Conservation (phyloP, 2,329 filamentous ascomycete species). For the Salinomyces thailandicus region DNA sequence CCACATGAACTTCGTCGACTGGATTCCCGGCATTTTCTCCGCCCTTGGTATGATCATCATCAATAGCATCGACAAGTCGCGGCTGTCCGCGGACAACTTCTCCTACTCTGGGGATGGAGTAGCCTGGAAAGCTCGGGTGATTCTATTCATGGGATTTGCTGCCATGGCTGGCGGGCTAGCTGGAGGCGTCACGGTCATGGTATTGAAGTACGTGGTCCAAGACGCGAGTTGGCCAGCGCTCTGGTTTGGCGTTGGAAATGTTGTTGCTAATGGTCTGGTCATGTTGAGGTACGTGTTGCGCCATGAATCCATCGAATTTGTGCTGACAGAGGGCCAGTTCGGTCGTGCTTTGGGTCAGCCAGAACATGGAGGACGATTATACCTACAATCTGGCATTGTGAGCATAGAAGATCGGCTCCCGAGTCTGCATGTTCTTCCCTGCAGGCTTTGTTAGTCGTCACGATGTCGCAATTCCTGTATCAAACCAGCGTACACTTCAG, state of each 20-base stretch:
- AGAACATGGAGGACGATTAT: conserved; percentile 65
- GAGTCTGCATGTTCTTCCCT: too few species aligned
- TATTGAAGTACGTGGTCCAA: conserved; percentile 55
- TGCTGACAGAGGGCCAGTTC: conserved; percentile 38
- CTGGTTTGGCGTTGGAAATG: conserved; percentile 58
- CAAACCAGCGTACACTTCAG: too few species aligned
- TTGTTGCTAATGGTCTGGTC: conserved; percentile 53
- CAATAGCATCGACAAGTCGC: conserved; percentile 60
- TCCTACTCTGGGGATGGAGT: conserved; percentile 52
- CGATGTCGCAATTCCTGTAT: too few species aligned
- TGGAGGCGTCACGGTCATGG: conserved; percentile 56
- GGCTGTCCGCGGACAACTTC: conserved; percentile 53
- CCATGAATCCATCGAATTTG: neutral
- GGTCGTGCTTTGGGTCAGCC: conserved; percentile 56
- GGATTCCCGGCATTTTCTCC: conserved; percentile 61
- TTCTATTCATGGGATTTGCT: conserved; percentile 60
- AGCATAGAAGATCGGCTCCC: too few species aligned
- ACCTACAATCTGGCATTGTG: conserved; percentile 58
- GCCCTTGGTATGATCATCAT: conserved; percentile 61
- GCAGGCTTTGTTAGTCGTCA: too few species aligned
- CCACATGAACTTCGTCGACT: conserved; percentile 61
- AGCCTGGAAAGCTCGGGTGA: conserved; percentile 59
- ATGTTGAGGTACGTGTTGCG: conserved; percentile 51
- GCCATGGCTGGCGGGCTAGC: conserved; percentile 58
- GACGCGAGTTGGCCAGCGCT: conserved; percentile 50